Base-by-base conservation (phyloP, 2,329 filamentous ascomycete genomes). In the Neurospora sp. region DNA sequence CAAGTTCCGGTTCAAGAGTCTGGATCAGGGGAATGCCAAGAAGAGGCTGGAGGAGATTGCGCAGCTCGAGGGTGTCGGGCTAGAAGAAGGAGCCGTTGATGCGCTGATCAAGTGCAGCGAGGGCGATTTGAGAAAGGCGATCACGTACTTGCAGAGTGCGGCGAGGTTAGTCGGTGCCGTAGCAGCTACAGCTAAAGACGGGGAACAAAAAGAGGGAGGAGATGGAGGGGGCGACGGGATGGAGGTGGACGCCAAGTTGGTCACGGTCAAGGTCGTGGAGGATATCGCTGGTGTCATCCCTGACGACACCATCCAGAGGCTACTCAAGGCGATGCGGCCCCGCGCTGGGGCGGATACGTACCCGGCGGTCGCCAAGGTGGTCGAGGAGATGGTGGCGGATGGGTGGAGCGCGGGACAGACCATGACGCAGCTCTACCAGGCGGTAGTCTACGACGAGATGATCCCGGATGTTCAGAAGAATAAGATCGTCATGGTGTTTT, bases 221-320 rank as follows among this genome's bases (percentile, higher is more conserved):
- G 83, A 84, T 36, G 33, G 33, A n/a, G 84, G 81, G 1, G 88
- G 87, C 66, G 86, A 88, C 69, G 85, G 87, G 57, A 89, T 91
- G 82, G 87, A 91, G 70, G 82, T 83, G 38, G 84, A 85, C 74
- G 85, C 83, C 68, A 88, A 85, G 52, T 73, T 83, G 12, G 88
- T 98, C 66, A 95, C 93, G 0, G 86, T 94, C 43, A 88, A 88
- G 75, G 92, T 88, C 68, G 88, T 99, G 66, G 92, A 98, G 78
- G 96, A 99, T 76, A 99, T 99, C 78, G 95, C 96, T 0, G 96
- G 96, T 69, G 93, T 98, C 2, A 94, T 99, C 74, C 96, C 96
- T 0, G 86, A 89, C 15, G 75, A 79, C 11, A 92, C 93, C 1
- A 88, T 99, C 67, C 86, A 91, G 69, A 81, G 80, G 8, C 84